Evolutionary conservation across 345 rosid species (phyloP), one percentile per base, ranked within the genome.

Genomic region (Clarkia xantiana): DNA sequence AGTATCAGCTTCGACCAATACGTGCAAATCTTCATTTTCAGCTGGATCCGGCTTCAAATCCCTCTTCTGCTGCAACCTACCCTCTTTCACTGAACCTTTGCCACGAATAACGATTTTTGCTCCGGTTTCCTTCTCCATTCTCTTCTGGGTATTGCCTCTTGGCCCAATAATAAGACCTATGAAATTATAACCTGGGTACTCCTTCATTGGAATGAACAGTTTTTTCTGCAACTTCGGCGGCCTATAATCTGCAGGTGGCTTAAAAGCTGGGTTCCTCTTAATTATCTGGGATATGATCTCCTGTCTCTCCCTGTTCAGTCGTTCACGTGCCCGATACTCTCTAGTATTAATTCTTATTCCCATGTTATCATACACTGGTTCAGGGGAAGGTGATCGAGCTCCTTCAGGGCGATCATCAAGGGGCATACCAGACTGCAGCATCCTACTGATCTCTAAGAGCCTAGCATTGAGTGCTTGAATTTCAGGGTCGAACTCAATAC

Each of bases 11-110:
- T 93, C 99, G 10, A 93, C 96, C 64, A 87, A 67, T 64, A 93
- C 99, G 65, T 93, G 96, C 76, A 93, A 82, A 56, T 93, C 99
- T 69, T 93, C 99, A 19, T 93, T 93, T 61, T 93, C 96, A 0
- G 95, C 66, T 8, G 82, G 95, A 54, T 93, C 99, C 0, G 94
- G 79, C 60, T 93, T 93, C 76, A 78, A 57, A 78, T 87, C 96
- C 70, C 84, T 84, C 74, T 87, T 93, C 57, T 93, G 96, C 75
- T 79, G 89, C 64, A 78, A 58, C 69, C 94, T 82, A 38, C 96
- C 99, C 63, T 93, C 99, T 54, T 82, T 87, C 39, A 84, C 77
- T 0, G 96, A 93, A 14, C 99, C 99, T 67, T 93, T 93, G 42
- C 99, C 99, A 12, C 95, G 67, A 59, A 93, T 93, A 1, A 93